Evolutionary conservation across 768 basidiomycete species (phyloP).

Genomic region (Xerocomus potaroensis): DNA sequence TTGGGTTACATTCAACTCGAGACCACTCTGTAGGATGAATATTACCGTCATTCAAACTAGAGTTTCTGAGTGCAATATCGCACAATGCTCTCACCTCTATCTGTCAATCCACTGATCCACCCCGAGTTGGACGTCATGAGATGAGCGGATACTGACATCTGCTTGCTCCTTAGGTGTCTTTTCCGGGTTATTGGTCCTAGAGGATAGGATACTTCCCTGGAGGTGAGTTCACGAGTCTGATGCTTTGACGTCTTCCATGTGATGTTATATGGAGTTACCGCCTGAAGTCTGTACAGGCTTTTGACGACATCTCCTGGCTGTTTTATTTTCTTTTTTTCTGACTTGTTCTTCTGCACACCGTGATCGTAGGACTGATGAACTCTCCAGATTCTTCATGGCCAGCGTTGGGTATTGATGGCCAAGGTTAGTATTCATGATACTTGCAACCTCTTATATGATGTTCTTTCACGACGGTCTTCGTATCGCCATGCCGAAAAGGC

Average conservation of each 20-base stretch:
- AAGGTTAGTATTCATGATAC: slow-evolving; percentile 8
- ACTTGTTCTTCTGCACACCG: slow-evolving; percentile 21
- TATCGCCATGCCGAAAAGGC: slow-evolving; percentile 81
- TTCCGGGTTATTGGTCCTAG: background rate
- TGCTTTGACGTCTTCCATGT: too few species aligned
- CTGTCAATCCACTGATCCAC: slow-evolving; percentile 62
- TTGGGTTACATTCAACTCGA: slow-evolving; percentile 1
- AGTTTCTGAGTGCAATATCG: slow-evolving; percentile 75
- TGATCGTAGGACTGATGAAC: background rate
- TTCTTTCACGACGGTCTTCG: slow-evolving; percentile 85
- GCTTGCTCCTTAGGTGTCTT: slow-evolving; percentile 1
- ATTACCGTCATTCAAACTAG: slow-evolving; percentile 75
- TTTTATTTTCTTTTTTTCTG: slow-evolving; percentile 61
- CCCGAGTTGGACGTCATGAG: background rate
- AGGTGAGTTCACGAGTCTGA: slow-evolving; percentile 8
- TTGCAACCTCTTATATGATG: slow-evolving; percentile 12
- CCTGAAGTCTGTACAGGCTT: slow-evolving; percentile 51
- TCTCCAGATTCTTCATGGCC: background rate
- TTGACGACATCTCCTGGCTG: slow-evolving; percentile 81
- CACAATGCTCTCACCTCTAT: slow-evolving; percentile 65
- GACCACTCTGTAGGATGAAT: slow-evolving; percentile 45
- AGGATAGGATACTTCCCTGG: background rate
- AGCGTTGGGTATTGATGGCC: too few species aligned
- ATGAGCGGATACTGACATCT: slow-evolving; percentile 1
- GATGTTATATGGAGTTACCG: slow-evolving; percentile 73